A percentile compares a stretch with the other conserved stretches of the same genome.
These are phyloP conservation scores for Pseudocercospora vitis DNA, from an alignment of 2,329 filamentous ascomycete species.

Conservation along the genomic window DNA sequence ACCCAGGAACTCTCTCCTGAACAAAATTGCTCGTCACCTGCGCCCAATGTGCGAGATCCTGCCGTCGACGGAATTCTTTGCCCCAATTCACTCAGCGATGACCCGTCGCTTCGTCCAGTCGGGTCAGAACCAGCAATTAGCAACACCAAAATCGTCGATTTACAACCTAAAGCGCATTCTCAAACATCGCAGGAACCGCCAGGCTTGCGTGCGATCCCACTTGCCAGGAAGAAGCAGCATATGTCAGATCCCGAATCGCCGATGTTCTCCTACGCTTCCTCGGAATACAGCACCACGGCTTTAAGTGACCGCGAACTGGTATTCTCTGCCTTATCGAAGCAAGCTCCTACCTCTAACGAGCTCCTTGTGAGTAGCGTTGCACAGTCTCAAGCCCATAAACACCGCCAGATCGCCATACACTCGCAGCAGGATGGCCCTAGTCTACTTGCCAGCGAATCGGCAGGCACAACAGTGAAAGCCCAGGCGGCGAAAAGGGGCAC, in stretches of 20 bases:
- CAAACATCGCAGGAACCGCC: conserved; percentile 15
- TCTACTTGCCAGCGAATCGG: neutral
- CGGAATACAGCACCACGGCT: conserved; percentile 31
- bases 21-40: neutral
- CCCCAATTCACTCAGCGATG: conserved; percentile 13
- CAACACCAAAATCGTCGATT: conserved; percentile 1
- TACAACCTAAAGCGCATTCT: conserved; percentile 12
- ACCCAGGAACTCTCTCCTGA: neutral
- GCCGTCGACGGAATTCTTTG: neutral
- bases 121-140: conserved; percentile 25
- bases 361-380: conserved; percentile 13
- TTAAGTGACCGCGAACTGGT: conserved; percentile 14
- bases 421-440: conserved; percentile 3
- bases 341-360: conserved; percentile 30
- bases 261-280: conserved; percentile 24
- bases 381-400: neutral
- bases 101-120: conserved; percentile 24
- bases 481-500: conserved; percentile 4
- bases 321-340: conserved; percentile 17
- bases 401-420: neutral
- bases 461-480: neutral
- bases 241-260: neutral
- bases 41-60: neutral
- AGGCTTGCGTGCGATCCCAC: neutral
- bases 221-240: conserved; percentile 7